Conservation (phyloP, 2,329 filamentous ascomycete species). For the Ophiostoma australiae region DNA sequence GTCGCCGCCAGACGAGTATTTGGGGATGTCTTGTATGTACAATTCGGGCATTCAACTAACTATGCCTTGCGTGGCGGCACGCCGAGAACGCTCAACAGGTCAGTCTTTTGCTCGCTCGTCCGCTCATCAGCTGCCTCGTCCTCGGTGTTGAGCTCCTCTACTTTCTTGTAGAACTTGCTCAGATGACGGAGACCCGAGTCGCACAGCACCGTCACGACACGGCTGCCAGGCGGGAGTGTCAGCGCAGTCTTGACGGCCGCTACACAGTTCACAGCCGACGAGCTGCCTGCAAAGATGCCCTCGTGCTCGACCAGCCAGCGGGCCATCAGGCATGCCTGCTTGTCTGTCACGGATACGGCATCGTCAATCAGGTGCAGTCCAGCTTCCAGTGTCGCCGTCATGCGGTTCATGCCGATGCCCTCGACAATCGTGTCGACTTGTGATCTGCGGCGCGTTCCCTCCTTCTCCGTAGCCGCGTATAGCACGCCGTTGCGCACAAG, state of each 20-base stretch:
- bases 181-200: slow-evolving; percentile 78
- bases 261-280: slow-evolving; percentile 93
- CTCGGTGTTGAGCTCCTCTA: slow-evolving; percentile 56
- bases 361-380: slow-evolving; percentile 84
- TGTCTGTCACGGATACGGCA: slow-evolving; percentile 80
- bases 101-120: slow-evolving; percentile 23
- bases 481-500: slow-evolving; percentile 90
- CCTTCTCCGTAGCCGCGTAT: slow-evolving; percentile 82
- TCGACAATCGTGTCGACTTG: slow-evolving; percentile 97
- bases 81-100: slow-evolving; percentile 49
- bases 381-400: slow-evolving; percentile 89
- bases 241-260: slow-evolving; percentile 67
- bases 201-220: slow-evolving; percentile 77
- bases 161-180: slow-evolving; percentile 77
- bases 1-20: too few species aligned
- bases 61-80: slow-evolving; percentile 34
- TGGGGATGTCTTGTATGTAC: not conserved
- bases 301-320: slow-evolving; percentile 93
- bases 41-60: too few species aligned
- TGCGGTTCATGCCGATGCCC: slow-evolving; percentile 88
- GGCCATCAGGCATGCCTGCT: slow-evolving; percentile 90
- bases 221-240: slow-evolving; percentile 55
- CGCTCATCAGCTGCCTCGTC: slow-evolving; percentile 29
- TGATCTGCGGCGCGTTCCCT: slow-evolving; percentile 81
- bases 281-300: slow-evolving; percentile 90